These are phyloP conservation scores for Trypanosomatidae sp. DNA, from an alignment of 208 protist genomes.

Conservation along the genomic window DNA sequence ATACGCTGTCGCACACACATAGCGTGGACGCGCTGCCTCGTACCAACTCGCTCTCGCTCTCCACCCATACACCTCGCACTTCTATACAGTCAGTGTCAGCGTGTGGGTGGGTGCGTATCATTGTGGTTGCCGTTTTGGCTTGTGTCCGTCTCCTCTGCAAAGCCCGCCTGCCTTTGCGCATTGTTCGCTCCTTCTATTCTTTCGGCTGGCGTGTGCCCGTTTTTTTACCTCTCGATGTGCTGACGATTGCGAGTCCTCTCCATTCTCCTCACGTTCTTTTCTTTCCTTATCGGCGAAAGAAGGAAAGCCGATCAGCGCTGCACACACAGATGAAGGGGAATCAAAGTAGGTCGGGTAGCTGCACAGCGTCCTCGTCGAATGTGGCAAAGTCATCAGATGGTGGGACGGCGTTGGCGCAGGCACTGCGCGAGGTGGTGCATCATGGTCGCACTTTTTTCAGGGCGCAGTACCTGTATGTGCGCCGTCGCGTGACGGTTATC, in stretches of 20 bases:
- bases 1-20: not conserved
- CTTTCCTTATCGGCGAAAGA: not conserved
- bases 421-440: not conserved
- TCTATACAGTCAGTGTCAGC: not conserved
- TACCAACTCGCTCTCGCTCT: not conserved
- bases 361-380: not conserved
- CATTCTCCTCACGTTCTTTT: slow-evolving; percentile 2
- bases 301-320: not conserved
- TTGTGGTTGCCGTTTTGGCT: not conserved
- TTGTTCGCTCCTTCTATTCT: not conserved
- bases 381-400: not conserved
- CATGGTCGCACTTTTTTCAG: not conserved
- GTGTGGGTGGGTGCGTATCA: not conserved
- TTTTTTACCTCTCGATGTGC: not conserved
- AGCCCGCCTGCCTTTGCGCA: not conserved
- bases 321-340: not conserved
- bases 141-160: not conserved
- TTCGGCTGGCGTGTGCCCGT: not conserved
- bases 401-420: not conserved
- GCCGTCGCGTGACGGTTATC: slow-evolving; percentile 5
- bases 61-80: not conserved
- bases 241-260: not conserved
- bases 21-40: not conserved
- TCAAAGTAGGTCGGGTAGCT: not conserved
- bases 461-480: slow-evolving; percentile 6